Base-by-base conservation (phyloP, 1,139 yeast genomes). In the Kazachstania sp. region DNA sequence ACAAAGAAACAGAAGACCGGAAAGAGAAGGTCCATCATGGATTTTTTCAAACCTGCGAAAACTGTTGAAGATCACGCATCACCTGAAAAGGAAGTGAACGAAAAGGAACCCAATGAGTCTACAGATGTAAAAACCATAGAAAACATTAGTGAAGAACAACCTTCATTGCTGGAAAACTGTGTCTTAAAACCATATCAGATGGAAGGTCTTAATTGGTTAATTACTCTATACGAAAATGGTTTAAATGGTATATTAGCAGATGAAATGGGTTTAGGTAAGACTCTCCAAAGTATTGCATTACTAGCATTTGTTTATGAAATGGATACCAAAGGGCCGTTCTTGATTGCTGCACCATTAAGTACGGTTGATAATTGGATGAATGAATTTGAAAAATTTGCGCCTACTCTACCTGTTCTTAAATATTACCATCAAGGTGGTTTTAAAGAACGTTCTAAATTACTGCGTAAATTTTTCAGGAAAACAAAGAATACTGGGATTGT, bases 261-360 rank as follows among this genome's bases (percentile, higher is more conserved):
- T 66, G 97, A 90, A 64, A 92, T 90, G 97, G 97, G 97, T 0
- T 70, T 88, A 38, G 97, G 98, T 5, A 90, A 90, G 61, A 92
- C 97, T 0, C 67, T 90, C 12, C 96, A 90, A 63, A 83, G 94
- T 41, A 86, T 92, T 48, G 75, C 95, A 0, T 73, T 90, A 52
- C 60, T 90, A 13, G 78, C 87, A 11, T 86, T 83, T 60, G 70
- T 92, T 40, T 76, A 84, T 40, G 96, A 87, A 55, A 79, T 86
- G 60, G 90, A 86, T 2, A 77, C 87, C 2, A 65, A 68, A 23
- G 97, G 97, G 0, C 96, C 97, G 0, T 90, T 86, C 59, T 68
- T 92, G 39, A 74, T 92, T 41, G 87, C 88, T 29, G 94, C 88
- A 0, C 98, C 98, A 0, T 68, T 92, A 31, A 85, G 95, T 4